Base-by-base conservation (phyloP, 305 asterid genomes). In the Fraxinus ornus region DNA sequence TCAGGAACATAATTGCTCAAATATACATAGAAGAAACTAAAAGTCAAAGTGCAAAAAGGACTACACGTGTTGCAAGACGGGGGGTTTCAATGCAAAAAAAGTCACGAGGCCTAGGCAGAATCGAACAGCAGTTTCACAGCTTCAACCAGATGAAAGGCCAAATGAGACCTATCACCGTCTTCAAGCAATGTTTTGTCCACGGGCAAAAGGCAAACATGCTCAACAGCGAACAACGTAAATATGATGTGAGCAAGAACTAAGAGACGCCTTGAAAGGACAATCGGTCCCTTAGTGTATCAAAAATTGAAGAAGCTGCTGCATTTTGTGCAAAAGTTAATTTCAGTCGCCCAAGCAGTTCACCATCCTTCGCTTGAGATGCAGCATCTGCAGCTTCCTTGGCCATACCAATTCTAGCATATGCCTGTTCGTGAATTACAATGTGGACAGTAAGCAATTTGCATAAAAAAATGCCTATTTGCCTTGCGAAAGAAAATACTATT, bases 361-460 rank as follows among this genome's bases (percentile, higher is more conserved):
- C 93, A 82, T 96, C 99, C 88, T 93, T 96, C 13, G 98, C 88
- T 89, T 94, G 97, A 78, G 94, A 88, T 80, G 98, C 98, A 81
- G 95, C 95, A 86, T 96, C 99, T 5, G 94, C 97, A 77, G 98
- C 99, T 88, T 94, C 98, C 91, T 93, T 93, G 37, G 98, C 97
- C 98, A 93, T 94, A 78, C 99, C 99, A 72, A 96, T 88, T 87
- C 89, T 93, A 28, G 97, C 99, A 84, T 91, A 96, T 75, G 98
- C 98, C 98, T 96, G 90, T 77, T 85, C 76, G 52, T 64, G 26
- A 84, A 26, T 72, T 81, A 78, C 15, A 77, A 57, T 78, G 13
- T 5, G 3, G 15, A 55, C 36, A 55, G 28, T 66, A 32, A 71
- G 33, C 37, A 17, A 84, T 36, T 79, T 79, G 76, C 82, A 83